phyloP scores from a whole-genome alignment of 768 basidiomycete species.

The Xerocomellus amylosporus region DNA sequence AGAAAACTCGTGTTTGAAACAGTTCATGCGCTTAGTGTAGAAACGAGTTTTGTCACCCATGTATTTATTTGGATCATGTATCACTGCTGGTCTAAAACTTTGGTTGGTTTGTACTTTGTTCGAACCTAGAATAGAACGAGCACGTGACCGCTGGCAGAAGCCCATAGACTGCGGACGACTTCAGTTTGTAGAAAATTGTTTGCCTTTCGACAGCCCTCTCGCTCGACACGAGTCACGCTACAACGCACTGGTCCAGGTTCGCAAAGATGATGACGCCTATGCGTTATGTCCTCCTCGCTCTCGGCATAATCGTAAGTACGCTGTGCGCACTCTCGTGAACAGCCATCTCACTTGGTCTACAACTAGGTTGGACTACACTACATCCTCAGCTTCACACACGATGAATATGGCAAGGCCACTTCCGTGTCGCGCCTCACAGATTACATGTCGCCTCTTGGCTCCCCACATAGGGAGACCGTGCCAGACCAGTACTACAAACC shows the following conservation, averaged over 20 bases:
- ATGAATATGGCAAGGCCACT: constrained; percentile 41
- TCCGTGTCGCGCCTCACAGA: constrained; percentile 34
- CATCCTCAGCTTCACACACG: constrained; percentile 42
- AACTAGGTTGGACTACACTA: constrained; percentile 40
- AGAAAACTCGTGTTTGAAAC: constrained; percentile 28
- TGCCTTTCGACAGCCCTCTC: neutral
- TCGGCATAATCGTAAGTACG: constrained; percentile 46
- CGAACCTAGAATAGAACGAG: too few relatives aligned
- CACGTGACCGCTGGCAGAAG: too few relatives aligned
- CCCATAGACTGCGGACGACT: too few relatives aligned
- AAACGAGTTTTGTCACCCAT: neutral
- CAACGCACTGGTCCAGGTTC: neutral
- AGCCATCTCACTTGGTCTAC: constrained; percentile 8
- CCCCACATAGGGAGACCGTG: constrained; percentile 58
- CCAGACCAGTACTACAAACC: constrained; percentile 56
- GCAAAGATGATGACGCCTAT: constrained; percentile 56
- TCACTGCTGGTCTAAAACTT: too few relatives aligned
- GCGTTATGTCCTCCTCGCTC: constrained; percentile 51
- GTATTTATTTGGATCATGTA: neutral
- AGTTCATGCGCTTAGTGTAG: constrained; percentile 30
- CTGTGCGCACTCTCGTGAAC: neutral
- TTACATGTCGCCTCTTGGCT: constrained; percentile 24
- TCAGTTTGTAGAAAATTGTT: neutral
- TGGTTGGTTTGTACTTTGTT: too few relatives aligned
- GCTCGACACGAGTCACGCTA: too few relatives aligned